Percentiles rank a stretch among this genome's conserved stretches.
These are phyloP conservation scores for Leptodontidium sp. DNA, from an alignment of 2,329 filamentous ascomycete genomes.

Conservation along the genomic window DNA sequence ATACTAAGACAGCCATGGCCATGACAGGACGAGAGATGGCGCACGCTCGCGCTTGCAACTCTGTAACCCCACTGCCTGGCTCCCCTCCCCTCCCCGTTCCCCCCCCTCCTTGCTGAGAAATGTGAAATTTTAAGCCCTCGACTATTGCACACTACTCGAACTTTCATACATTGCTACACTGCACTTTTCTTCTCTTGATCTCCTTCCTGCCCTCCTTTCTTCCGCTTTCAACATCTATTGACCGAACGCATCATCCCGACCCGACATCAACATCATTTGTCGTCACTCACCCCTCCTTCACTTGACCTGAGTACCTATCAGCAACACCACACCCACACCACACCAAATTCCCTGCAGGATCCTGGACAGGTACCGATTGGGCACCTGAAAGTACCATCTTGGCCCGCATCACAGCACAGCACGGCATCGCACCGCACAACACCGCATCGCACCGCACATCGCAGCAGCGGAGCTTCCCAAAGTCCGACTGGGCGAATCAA, in stretches of 20 bases:
- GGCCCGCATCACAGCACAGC: conserved; percentile 12
- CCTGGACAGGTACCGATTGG: conserved; percentile 16
- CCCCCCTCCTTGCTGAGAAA: conserved; percentile 10
- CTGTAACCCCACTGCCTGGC: conserved; percentile 2
- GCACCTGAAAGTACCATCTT: conserved; percentile 12
- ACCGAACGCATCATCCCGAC: background rate
- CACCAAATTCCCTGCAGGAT: conserved; percentile 1
- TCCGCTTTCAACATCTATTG: background rate
- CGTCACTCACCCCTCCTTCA: background rate
- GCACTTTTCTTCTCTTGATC: background rate
- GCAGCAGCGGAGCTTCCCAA: conserved; percentile 8
- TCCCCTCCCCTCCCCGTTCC: no score
- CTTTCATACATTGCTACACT: background rate
- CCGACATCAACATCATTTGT: no score
- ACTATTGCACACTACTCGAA: background rate
- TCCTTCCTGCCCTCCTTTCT: background rate
- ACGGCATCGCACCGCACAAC: background rate
- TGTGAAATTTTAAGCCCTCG: background rate
- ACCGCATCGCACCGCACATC: background rate
- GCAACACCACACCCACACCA: background rate
- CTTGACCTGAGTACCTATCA: background rate
- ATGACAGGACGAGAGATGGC: background rate
- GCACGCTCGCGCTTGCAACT: background rate
- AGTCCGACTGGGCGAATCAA: conserved; percentile 12
- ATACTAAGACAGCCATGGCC: no score